Evolutionary conservation across 768 basidiomycete species (phyloP), one percentile per base, ranked within the genome.

Genomic region (Paxillus ammoniavirescens): DNA sequence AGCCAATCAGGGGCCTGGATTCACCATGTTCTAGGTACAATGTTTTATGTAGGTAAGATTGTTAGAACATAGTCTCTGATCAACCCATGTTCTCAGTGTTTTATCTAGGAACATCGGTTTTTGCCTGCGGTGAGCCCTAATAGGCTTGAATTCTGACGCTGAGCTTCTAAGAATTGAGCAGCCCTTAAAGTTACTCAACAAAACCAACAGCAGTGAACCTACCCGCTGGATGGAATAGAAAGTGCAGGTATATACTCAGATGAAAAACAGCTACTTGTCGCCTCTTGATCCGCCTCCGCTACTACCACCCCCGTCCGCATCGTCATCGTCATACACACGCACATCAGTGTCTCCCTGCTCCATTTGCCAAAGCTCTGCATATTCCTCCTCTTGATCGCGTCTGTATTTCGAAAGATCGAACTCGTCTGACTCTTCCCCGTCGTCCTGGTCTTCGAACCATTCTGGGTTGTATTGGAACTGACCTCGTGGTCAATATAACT

Each of bases 381-480:
- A 67, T 21, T 58, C 50, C 12, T 69, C 65, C 51, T 68, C 68
- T 17, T 67, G 66, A 36, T 68, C 62, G 38, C 66, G 76, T 59
- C 86, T 78, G 70, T 87, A 90, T 60, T 79, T 76, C 26, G 71
- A 62, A 41, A 86, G 70, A 70, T 86, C 84, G 73, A 83, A 85
- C 35, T 72, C 70, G 45, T 84, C 84, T 18, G 71, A 71, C 18
- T 26, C 69, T 14, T 67, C 68, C 18, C 58, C 76, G 3, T 75
- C 83, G 26, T 81, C 82, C 47, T 87, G 81, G 62, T 93, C 93
- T 59, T 86, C 82, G 75, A 93, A 94, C 89, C 91, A 93, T 63
- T 93, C 91, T 15, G 93, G 89, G 71, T 95, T 94, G 83, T 91
- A 96, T 74, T 91, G 87, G 82, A 97, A 96, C 89, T 93, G 62